Conservation (phyloP, 257 asterid species). For the Misopates orontium region DNA sequence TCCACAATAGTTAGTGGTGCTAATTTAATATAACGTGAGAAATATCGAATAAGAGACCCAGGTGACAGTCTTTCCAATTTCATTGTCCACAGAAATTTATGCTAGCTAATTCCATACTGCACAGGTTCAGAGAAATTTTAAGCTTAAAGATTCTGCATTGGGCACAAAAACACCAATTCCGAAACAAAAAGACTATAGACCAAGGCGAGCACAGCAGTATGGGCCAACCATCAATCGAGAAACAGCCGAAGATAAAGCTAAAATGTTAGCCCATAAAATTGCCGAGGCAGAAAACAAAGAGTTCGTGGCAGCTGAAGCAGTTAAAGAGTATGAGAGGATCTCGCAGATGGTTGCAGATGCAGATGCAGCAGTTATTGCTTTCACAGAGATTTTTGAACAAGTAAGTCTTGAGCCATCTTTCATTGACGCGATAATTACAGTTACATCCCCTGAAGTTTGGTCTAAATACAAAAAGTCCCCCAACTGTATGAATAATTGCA, state of each 20-base stretch:
- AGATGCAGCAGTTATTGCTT: slow-evolving; percentile 31
- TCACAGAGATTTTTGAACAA: slow-evolving; percentile 34
- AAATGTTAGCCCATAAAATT: slow-evolving; percentile 42
- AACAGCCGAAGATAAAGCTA: slow-evolving; percentile 40
- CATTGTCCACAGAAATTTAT: not conserved
- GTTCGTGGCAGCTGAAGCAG: slow-evolving; percentile 47
- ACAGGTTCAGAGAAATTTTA: slow-evolving; percentile 48
- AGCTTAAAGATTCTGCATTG: slow-evolving; percentile 34
- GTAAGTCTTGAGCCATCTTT: no score
- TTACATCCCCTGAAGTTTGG: no score
- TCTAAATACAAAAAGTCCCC: no score
- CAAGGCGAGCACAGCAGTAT: slow-evolving; percentile 29
- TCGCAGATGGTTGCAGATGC: slow-evolving; percentile 51
- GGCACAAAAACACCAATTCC: slow-evolving; percentile 33
- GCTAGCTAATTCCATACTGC: slow-evolving; percentile 5
- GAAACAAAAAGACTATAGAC: slow-evolving; percentile 29
- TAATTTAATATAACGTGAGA: not conserved
- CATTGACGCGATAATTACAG: no score
- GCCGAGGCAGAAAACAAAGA: slow-evolving; percentile 55
- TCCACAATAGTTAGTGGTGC: not conserved
- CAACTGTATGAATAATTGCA: no score
- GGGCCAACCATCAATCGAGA: slow-evolving; percentile 21
- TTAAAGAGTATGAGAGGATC: slow-evolving; percentile 45
- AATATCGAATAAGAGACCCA: no score
- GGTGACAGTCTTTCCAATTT: not conserved